Evolutionary conservation across 2,329 filamentous ascomycete genomes (phyloP).

Genomic region (Verruconis gallopava): DNA sequence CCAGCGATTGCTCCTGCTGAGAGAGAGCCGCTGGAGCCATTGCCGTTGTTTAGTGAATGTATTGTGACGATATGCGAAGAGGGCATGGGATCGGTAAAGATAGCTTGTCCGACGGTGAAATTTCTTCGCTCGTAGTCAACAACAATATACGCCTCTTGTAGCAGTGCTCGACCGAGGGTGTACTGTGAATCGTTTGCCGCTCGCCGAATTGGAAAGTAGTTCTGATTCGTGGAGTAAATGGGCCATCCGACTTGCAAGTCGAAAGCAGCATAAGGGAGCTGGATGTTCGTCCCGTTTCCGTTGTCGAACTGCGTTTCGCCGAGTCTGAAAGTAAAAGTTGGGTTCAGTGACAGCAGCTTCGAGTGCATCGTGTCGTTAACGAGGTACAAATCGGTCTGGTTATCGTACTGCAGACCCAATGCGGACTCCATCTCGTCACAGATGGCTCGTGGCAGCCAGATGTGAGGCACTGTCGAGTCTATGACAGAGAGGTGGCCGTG

Average conservation of each 20-base stretch:
- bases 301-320: constrained; percentile 16
- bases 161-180: constrained; percentile 25
- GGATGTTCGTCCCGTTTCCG: constrained; percentile 19
- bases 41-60: not conserved
- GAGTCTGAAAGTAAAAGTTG: constrained; percentile 21
- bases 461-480: constrained; percentile 25
- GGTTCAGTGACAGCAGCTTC: constrained; percentile 19
- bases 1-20: constrained; percentile 11
- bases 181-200: constrained; percentile 26
- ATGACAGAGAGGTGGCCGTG: constrained; percentile 20
- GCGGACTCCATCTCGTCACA: constrained; percentile 23
- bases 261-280: constrained; percentile 27
- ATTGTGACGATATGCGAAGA: constrained; percentile 10
- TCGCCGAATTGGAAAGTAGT: constrained; percentile 27
- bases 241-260: constrained; percentile 19
- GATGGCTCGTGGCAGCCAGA: constrained; percentile 26
- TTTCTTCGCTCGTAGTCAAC: constrained; percentile 21
- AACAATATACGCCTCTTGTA: constrained; percentile 29
- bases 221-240: constrained; percentile 15
- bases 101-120: constrained; percentile 9
- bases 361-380: constrained; percentile 25
- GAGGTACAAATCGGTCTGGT: constrained; percentile 22
- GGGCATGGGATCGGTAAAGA: constrained; percentile 8
- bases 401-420: constrained; percentile 27
- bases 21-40: constrained; percentile 2